These are phyloP conservation scores for Ophiognomonia clavigignenti-juglandacearum DNA, from an alignment of 2,329 filamentous ascomycete genomes.

Conservation along the genomic window DNA sequence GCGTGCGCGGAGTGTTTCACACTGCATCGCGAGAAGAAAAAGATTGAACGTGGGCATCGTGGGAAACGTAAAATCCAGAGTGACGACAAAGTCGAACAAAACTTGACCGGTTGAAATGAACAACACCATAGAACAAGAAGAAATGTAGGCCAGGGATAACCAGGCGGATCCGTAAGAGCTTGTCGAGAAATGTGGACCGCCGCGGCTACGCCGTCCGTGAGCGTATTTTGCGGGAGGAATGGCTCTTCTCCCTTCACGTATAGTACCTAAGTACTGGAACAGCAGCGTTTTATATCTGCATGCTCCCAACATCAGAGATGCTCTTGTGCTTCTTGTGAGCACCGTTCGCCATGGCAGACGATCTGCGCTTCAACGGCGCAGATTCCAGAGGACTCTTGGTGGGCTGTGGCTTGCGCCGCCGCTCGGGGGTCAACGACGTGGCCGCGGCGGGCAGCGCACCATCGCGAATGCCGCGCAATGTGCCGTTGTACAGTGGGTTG, in stretches of 20 bases:
- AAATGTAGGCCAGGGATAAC: conserved; percentile 16
- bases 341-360: conserved; percentile 33
- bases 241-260: not conserved
- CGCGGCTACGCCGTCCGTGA: conserved; percentile 39
- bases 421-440: conserved; percentile 62
- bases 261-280: too few species aligned
- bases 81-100: not conserved
- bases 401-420: conserved; percentile 49
- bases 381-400: conserved; percentile 46
- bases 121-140: not conserved
- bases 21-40: too few species aligned
- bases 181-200: not conserved
- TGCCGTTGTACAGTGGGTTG: conserved; percentile 54
- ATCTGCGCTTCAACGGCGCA: conserved; percentile 51
- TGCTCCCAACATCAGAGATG: conserved; percentile 50
- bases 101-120: not conserved
- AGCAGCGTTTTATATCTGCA: conserved; percentile 24
- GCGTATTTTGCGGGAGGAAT: conserved; percentile 28
- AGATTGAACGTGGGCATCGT: not conserved
- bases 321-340: conserved; percentile 55
- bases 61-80: too few species aligned
- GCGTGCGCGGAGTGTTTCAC: too few species aligned
- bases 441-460: conserved; percentile 63
- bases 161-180: not conserved
- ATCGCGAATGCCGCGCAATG: conserved; percentile 58